Evolutionary conservation across 2,329 filamentous ascomycete genomes (phyloP).

Genomic region (Decorospora gaudefroyi): DNA sequence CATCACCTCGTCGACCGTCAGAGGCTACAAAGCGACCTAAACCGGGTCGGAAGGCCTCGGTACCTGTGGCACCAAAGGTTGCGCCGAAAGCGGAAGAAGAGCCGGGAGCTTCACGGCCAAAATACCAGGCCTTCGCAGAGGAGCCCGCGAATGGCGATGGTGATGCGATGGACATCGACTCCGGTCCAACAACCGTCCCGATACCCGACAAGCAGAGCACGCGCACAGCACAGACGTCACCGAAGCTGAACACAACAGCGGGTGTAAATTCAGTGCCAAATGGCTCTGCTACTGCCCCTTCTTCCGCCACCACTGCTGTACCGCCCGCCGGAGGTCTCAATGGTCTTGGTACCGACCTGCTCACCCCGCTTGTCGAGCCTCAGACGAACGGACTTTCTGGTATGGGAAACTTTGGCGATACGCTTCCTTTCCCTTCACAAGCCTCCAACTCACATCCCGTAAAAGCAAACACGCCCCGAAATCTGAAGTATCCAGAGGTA

Average conservation of each 20-base stretch:
- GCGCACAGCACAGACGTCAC: conserved; percentile 9
- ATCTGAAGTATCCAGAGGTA: conserved; percentile 56
- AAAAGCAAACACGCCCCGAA: conserved; percentile 46
- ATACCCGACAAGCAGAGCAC: conserved; percentile 13
- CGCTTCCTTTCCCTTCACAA: conserved; percentile 63
- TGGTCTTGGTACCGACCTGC: conserved; percentile 57
- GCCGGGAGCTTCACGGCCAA: conserved; percentile 31
- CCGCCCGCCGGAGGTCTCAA: conserved; percentile 37
- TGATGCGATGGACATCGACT: conserved; percentile 57
- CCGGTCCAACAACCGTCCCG: conserved; percentile 34
- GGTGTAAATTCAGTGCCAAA: conserved; percentile 20
- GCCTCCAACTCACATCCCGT: conserved; percentile 53
- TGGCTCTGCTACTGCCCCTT: conserved; percentile 19
- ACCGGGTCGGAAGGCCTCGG: conserved; percentile 35
- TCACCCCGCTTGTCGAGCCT: conserved; percentile 54
- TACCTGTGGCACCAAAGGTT: conserved; percentile 40
- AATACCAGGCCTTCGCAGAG: conserved; percentile 41
- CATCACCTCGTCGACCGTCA: conserved; percentile 38
- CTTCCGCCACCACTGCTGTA: conserved; percentile 23
- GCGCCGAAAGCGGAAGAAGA: conserved; percentile 38
- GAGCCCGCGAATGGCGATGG: conserved; percentile 32
- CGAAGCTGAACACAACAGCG: conserved; percentile 10
- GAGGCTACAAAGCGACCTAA: conserved; percentile 36
- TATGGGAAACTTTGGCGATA: conserved; percentile 58
- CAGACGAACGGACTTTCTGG: conserved; percentile 55